phyloP scores from a whole-genome alignment of 139 green algal genomes.

The Volvox africanus region DNA sequence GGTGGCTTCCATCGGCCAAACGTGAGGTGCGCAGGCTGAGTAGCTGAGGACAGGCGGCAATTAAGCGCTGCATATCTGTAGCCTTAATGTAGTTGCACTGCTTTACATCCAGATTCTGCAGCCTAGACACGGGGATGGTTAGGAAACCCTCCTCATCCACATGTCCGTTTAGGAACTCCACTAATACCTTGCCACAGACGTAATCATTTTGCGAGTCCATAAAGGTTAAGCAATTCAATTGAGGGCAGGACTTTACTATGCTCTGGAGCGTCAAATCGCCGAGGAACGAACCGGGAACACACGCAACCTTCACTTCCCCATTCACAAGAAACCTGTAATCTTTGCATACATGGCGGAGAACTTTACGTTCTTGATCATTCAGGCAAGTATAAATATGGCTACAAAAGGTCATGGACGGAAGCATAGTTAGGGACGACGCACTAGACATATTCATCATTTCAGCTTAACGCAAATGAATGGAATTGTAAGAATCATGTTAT shows the following conservation, averaged over 20 bases:
- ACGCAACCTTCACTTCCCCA: not conserved
- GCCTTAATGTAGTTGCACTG: not conserved
- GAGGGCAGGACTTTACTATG: not conserved
- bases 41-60: not conserved
- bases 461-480: too few relatives aligned
- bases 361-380: not conserved
- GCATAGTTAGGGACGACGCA: not conserved
- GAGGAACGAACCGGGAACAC: not conserved
- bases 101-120: slow-evolving; percentile 21
- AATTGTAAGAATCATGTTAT: too few relatives aligned
- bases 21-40: not conserved
- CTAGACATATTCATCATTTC: too few relatives aligned
- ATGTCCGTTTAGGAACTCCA: not conserved
- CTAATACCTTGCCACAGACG: not conserved
- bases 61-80: not conserved
- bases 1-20: not conserved
- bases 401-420: not conserved
- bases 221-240: not conserved
- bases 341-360: not conserved
- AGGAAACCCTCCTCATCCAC: not conserved
- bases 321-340: not conserved
- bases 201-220: not conserved
- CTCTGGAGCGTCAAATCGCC: not conserved
- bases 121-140: not conserved
- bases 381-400: not conserved